Base-by-base conservation (phyloP, 73 alveolate species). In the Durusdinium trenchii region DNA sequence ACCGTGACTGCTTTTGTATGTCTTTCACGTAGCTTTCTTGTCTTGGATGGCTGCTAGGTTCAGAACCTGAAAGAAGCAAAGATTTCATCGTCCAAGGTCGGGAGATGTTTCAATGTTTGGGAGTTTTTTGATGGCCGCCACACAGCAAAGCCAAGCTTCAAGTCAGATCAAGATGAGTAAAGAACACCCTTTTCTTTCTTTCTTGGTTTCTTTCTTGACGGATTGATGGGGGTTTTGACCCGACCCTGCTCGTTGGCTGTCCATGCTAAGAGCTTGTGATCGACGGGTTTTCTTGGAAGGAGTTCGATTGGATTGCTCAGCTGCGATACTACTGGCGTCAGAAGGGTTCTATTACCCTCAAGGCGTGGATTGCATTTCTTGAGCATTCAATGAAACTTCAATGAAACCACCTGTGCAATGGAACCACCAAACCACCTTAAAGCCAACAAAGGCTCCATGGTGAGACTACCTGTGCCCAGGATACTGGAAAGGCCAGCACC, bases 261-360 rank as follows among this genome's bases (percentile, higher is more conserved):
- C 42, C 32, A 42, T 14, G 81, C 45, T n/a, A 32, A 67, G 42
- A 26, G 81, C 81, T 42, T 23, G 73, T 23, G 73, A 32, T 71
- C 3, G 1, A 71, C 54, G 43, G 85, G 16, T 28, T 16, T 38
- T 16, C 47, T 16, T 46, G 36, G 75, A 86, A 99, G 89, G 99
- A 99, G 91, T 99, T 99, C 98, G 99, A 99, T 95, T 99, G 99
- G 99, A 99, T 99, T 73, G 99, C 99, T 9, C 99, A 99, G 99
- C 99, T 99, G 99, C 99, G 99, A 95, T 94, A 94, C 93, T 99
- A 99, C 99, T 99, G 99, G 99, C 99, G 99, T 86, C 99, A 95
- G 84, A 94, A 94, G 61, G 99, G 99, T n/a, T 42, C 84, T 51
- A 91, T 91, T 76, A 91, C 98, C 57, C 81, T 91, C 45, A 91